A percentile compares a stretch with the other conserved stretches of the same genome.
phyloP scores from a whole-genome alignment of 305 asterid genomes.

The Ruellia speciosa region DNA sequence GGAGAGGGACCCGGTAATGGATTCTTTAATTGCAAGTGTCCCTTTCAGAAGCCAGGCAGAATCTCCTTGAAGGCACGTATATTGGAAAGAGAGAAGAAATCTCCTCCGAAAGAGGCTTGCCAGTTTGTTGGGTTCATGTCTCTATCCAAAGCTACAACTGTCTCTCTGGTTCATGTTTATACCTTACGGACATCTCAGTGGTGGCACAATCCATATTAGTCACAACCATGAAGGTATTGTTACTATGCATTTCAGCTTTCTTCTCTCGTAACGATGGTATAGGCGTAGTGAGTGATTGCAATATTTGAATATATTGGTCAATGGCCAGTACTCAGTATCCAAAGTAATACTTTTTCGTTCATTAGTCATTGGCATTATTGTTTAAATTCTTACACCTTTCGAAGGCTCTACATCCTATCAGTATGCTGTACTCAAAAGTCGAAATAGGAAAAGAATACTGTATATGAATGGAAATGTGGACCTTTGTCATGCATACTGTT shows the following conservation, averaged over 20 bases:
- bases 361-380: not conserved
- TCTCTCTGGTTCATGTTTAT: constrained; percentile 4
- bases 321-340: not conserved
- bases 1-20: constrained; percentile 22
- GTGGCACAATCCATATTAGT: not conserved
- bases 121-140: constrained; percentile 7
- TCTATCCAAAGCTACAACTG: constrained; percentile 9
- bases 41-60: not conserved
- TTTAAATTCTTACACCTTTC: not conserved
- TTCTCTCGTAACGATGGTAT: not conserved
- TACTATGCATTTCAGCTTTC: not conserved
- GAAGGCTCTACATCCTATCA: not conserved
- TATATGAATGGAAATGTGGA: constrained; percentile 16
- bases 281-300: not conserved
- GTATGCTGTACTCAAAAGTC: not conserved
- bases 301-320: not conserved
- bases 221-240: not conserved
- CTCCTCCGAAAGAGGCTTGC: constrained; percentile 21
- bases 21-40: constrained; percentile 10
- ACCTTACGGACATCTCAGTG: not conserved
- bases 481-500: constrained; percentile 13
- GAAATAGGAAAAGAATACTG: not conserved
- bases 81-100: constrained; percentile 19
- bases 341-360: not conserved
- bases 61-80: constrained; percentile 13